Evolutionary conservation across 2,329 filamentous ascomycete genomes (phyloP).

Genomic region (Aaosphaeria arxii): DNA sequence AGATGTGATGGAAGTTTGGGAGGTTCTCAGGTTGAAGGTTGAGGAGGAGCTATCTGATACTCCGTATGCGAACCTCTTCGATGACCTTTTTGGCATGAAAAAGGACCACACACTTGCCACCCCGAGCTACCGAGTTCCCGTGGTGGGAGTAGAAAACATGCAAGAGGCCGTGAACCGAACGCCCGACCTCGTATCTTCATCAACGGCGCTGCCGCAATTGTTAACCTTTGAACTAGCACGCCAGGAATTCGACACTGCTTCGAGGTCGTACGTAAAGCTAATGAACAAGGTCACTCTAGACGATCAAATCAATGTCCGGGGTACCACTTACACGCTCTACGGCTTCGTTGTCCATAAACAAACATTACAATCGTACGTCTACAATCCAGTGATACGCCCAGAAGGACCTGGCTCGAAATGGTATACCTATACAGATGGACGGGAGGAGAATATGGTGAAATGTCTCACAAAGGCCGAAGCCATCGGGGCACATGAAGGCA

Average conservation of each 20-base stretch:
- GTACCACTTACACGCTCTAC: conserved; percentile 54
- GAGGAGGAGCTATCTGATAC: conserved; percentile 52
- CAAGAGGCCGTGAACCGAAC: conserved; percentile 41
- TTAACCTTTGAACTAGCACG: conserved; percentile 57
- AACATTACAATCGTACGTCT: conserved; percentile 56
- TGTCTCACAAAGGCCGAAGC: conserved; percentile 57
- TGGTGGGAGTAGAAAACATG: conserved; percentile 35
- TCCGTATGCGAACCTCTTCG: conserved; percentile 37
- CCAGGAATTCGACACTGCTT: conserved; percentile 53
- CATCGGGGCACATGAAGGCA: conserved; percentile 51
- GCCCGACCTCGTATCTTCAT: conserved; percentile 17
- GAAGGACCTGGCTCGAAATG: conserved; percentile 55
- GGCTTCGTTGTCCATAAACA: conserved; percentile 61
- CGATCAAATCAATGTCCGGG: conserved; percentile 51
- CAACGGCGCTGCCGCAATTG: conserved; percentile 43
- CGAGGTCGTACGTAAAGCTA: conserved; percentile 57
- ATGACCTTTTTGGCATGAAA: conserved; percentile 46
- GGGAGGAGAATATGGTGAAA: conserved; percentile 53
- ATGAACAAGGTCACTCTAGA: conserved; percentile 56
- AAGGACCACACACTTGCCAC: conserved; percentile 30
- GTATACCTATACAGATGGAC: conserved; percentile 57
- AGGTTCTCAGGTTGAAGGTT: conserved; percentile 50
- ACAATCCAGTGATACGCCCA: conserved; percentile 60
- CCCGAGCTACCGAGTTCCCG: conserved; percentile 34
- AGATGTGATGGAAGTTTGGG: conserved; percentile 56